Conservation (phyloP, 2,329 filamentous ascomycete genomes). For the Cercospora berteroae region DNA sequence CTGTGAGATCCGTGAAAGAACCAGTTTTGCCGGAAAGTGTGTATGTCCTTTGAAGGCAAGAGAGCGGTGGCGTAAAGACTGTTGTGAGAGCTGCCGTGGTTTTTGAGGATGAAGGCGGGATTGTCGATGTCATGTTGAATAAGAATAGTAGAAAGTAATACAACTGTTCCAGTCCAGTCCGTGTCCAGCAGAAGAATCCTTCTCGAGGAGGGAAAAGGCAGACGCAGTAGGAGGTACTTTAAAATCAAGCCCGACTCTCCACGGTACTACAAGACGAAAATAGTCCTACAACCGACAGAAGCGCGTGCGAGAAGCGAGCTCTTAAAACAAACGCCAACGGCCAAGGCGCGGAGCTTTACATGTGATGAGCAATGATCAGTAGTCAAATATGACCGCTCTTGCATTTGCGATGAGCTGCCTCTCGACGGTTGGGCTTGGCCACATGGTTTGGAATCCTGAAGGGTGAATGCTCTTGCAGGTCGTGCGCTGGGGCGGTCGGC, state of each 20-base stretch:
- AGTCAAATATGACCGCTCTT: not conserved
- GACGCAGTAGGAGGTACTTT: not conserved
- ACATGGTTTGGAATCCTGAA: not conserved
- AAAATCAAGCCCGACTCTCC: not conserved
- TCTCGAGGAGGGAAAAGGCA: not conserved
- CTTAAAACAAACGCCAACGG: not conserved
- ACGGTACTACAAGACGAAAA: not conserved
- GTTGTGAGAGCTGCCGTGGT: conserved; percentile 5
- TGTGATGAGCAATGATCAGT: not conserved
- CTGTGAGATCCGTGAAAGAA: conserved; percentile 7
- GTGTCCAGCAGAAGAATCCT: not conserved
- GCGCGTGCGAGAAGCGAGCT: not conserved
- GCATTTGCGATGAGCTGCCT: not conserved
- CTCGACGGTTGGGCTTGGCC: not conserved
- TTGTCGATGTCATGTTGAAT: not conserved
- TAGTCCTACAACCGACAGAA: not conserved
- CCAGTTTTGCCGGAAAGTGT: not conserved
- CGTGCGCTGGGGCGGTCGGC: not conserved
- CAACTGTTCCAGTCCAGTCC: not conserved
- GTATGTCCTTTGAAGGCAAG: conserved; percentile 6
- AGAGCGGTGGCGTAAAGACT: conserved; percentile 12
- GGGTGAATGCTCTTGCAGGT: not conserved
- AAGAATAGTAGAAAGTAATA: not conserved
- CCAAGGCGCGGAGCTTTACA: not conserved
- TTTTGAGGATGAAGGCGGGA: not conserved